These are phyloP conservation scores for Starmerella vitae DNA, from an alignment of 805 yeast genomes.

Conservation along the genomic window DNA sequence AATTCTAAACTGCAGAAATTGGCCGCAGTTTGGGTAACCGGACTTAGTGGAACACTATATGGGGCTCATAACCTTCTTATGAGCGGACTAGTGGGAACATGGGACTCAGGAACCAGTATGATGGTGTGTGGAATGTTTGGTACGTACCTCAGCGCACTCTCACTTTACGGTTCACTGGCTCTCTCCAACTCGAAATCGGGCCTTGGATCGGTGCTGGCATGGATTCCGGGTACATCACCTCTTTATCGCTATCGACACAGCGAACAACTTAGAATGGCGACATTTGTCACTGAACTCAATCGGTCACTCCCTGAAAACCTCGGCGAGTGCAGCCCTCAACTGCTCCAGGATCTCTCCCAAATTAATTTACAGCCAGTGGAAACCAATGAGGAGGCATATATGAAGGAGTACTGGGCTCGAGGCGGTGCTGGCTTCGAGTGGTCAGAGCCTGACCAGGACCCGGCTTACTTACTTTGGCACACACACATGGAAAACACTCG, in stretches of 20 bases:
- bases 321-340: constrained; percentile 28
- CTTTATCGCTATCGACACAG: constrained; percentile 50
- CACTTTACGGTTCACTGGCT: constrained; percentile 37
- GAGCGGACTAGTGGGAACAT: constrained; percentile 31
- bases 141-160: constrained; percentile 37
- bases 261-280: constrained; percentile 54
- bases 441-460: constrained; percentile 85
- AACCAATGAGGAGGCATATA: constrained; percentile 49
- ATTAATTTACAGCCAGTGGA: constrained; percentile 31
- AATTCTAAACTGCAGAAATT: constrained; percentile 25
- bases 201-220: constrained; percentile 43
- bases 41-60: constrained; percentile 30
- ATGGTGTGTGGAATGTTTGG: constrained; percentile 36
- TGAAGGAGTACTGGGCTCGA: constrained; percentile 77
- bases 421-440: constrained; percentile 80
- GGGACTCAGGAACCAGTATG: constrained; percentile 25
- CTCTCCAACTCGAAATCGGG: constrained; percentile 38
- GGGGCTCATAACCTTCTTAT: constrained; percentile 37
- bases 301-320: constrained; percentile 32
- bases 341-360: constrained; percentile 25
- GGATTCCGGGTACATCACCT: constrained; percentile 54
- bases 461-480: constrained; percentile 43
- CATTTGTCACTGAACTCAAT: constrained; percentile 54
- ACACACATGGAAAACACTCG: constrained; percentile 22
- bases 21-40: constrained; percentile 27